Evolutionary conservation across 2,329 filamentous ascomycete genomes (phyloP), one percentile per base, ranked within the genome.

Genomic region (Penicillium sp.): DNA sequence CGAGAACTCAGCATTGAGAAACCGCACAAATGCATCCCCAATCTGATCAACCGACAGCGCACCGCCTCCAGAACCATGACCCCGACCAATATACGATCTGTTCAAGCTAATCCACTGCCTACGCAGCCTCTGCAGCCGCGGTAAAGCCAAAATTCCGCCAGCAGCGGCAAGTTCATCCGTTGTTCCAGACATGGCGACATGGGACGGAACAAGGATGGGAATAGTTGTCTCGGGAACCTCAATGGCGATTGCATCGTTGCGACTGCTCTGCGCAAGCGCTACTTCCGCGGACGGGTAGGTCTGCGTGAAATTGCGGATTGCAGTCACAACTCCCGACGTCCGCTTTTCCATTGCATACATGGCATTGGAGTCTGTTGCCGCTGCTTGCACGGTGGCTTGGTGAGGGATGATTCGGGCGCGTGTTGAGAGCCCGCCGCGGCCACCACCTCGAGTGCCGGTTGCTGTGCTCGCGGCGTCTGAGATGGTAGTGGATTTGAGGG

Each of bases 41-140:
- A 78, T 69, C 59, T 77, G 71, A 21, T 73, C 73, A 47, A 63
- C 51, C 15, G 61, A 62, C 51, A 79, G 60, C 9, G 66, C 65
- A 10, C 74, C 71, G 50, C 71, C 67, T 1, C 67, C 71, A 33
- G 68, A 66, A 25, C 72, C 72, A 66, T 77, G 73, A 9, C 72
- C 69, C 43, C 69, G 67, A 4, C 69, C 72, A 31, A 75, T 65
- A 67, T 76, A 77, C 29, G 69, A 68, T 47, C 78, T 66, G 58
- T 80, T 79, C 58, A 80, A 69, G 58, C 76, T 72, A 41, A 80
- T 78, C 73, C 78, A 80, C 66, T 79, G 78, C 54, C 78, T 70
- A 21, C 77, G 64, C 59, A 80, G 50, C 17, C 78, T 64, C 68
- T 80, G 78, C 57, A 80, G 57, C 43, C 74, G 65, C 29, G 78